A percentile compares a stretch with the other conserved stretches of the same genome.
These are phyloP conservation scores for Selenicereus undatus DNA, from an alignment of 148 eudicot genomes.

Conservation along the genomic window DNA sequence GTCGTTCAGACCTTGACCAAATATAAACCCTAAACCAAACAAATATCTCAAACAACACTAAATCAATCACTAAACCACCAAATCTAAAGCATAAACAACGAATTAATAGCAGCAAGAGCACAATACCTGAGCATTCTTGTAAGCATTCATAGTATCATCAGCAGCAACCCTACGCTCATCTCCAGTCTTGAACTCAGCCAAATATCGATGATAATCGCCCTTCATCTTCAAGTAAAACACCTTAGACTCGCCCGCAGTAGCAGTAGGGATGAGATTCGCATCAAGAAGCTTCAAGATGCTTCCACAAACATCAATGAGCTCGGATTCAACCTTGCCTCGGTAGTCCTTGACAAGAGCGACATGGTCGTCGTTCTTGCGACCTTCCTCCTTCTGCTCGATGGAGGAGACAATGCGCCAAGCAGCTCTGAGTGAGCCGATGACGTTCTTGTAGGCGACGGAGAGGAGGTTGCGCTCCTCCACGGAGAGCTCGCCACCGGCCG, in stretches of 20 bases:
- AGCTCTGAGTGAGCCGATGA: conserved; percentile 74
- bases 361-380: conserved; percentile 67
- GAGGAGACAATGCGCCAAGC: conserved; percentile 72
- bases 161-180: conserved; percentile 48
- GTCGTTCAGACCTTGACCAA: conserved; percentile 1
- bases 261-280: conserved; percentile 33
- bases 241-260: conserved; percentile 37
- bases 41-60: background rate
- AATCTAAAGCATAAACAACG: background rate
- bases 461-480: conserved; percentile 88
- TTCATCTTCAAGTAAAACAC: conserved; percentile 63
- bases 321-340: conserved; percentile 46
- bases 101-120: background rate
- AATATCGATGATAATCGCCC: conserved; percentile 53
- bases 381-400: conserved; percentile 75
- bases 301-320: conserved; percentile 41
- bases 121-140: conserved; percentile 51
- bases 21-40: background rate
- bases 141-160: conserved; percentile 46
- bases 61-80: background rate
- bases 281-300: conserved; percentile 48
- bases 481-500: conserved; percentile 36
- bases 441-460: conserved; percentile 92
- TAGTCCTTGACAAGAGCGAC: conserved; percentile 48
- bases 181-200: conserved; percentile 49